Conservation (phyloP, 2,329 filamentous ascomycete genomes). For the Zopfia rhizophila region DNA sequence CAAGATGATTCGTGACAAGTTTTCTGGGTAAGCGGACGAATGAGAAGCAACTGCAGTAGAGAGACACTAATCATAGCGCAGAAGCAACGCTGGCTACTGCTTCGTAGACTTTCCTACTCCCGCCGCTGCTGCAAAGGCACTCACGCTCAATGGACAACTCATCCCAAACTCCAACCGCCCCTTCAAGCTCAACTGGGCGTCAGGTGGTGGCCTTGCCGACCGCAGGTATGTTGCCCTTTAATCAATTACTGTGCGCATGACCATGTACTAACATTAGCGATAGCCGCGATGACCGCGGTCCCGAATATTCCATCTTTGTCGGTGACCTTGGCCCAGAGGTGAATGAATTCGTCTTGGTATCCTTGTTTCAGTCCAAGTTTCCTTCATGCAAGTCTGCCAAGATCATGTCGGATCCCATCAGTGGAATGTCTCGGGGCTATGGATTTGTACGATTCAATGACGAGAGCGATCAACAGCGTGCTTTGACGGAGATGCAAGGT, state of each 20-base stretch:
- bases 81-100: slow-evolving; percentile 98
- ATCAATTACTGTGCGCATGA: slow-evolving; percentile 13
- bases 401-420: slow-evolving; percentile 99
- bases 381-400: slow-evolving; percentile 98
- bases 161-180: slow-evolving; percentile 94
- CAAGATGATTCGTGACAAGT: slow-evolving; percentile 99
- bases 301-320: slow-evolving; percentile 97
- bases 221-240: slow-evolving; percentile 71
- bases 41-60: slow-evolving; percentile 20
- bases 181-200: slow-evolving; percentile 99
- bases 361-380: slow-evolving; percentile 96
- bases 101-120: slow-evolving; percentile 92
- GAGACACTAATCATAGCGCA: slow-evolving; percentile 61
- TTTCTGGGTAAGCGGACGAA: slow-evolving; percentile 78
- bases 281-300: slow-evolving; percentile 88
- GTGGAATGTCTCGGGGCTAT: slow-evolving; percentile 96
- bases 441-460: slow-evolving; percentile 98
- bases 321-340: slow-evolving; percentile 98
- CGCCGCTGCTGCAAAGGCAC: slow-evolving; percentile 88
- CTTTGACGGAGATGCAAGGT: slow-evolving; percentile 97
- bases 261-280: slow-evolving; percentile 28
- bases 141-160: slow-evolving; percentile 85
- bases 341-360: slow-evolving; percentile 97
- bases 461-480: slow-evolving; percentile 94
- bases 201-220: slow-evolving; percentile 93